Evolutionary conservation across 129 eudicot genomes (phyloP), one percentile per base, ranked within the genome.

Genomic region (sunflower (Helianthus annuus)): DNA sequence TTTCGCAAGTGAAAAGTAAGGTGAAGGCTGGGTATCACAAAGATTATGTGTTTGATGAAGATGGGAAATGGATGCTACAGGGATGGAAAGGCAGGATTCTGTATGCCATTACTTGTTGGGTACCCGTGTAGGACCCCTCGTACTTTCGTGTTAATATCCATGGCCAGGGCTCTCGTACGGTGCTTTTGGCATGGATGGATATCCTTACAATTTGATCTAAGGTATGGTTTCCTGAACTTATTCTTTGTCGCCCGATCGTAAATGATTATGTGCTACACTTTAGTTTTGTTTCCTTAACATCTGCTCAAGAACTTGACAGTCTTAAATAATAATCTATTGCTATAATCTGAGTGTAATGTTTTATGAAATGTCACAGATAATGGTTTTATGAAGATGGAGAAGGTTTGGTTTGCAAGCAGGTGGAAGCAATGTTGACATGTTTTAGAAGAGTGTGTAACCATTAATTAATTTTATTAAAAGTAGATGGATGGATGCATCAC

Each of bases 41-140:
- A 62, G 93, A 90, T 76, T 90, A 87, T 48, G 76, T 87, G 34
- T 79, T 90, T 36, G 88, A 87, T 81, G 88, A 83, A 68, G 89
- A 87, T 64, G 82, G 91, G 6, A 54, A 66, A 11, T 90, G 93
- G 93, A 79, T 87, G 85, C 59, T 90, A 54, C 96, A 90, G 75
- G 96, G 96, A 9, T 90, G 96, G 96, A 90, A 90, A 76, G 96
- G 96, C 38, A 55, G 93, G 72, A 68, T 84, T 51, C 52, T 85
- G 4, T 84, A 29, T 46, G 93, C 85, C 53, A 73, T 73, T 65
- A 87, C 91, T 1, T 87, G 93, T 81, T 90, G 93, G 89, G 76
- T 73, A 52, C 85, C 93, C 16, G 78, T 80, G 1, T 82, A 84
- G 64, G 44, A 60, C 38, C 2, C 11, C 13, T 69, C 54, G 22